phyloP scores from a whole-genome alignment of 2,329 filamentous ascomycete species.

The Sarocladium strictum region DNA sequence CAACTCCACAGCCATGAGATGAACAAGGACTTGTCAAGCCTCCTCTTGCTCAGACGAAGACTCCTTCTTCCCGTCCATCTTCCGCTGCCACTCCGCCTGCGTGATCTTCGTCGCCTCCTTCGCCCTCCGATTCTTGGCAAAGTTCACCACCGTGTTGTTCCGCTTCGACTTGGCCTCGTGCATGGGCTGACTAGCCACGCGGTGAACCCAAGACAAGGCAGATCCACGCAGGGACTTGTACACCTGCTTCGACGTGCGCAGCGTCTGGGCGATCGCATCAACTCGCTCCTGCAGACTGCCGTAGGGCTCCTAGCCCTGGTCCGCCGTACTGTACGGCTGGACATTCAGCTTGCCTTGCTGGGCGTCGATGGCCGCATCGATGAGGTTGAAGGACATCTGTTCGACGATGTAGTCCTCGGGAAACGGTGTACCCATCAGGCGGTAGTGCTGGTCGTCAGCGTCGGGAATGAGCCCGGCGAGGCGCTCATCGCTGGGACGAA shows the following conservation, averaged over 20 bases:
- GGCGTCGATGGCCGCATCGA: constrained; percentile 16
- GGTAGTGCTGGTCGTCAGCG: not conserved
- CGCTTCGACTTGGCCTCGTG: constrained; percentile 19
- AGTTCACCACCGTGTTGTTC: constrained; percentile 19
- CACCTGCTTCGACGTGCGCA: constrained; percentile 20
- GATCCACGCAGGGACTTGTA: constrained; percentile 21
- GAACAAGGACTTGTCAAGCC: not conserved
- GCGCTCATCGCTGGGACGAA: not conserved
- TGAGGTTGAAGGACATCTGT: constrained; percentile 11
- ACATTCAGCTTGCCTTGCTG: constrained; percentile 21
- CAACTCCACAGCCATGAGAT: not conserved
- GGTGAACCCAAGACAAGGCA: constrained; percentile 18
- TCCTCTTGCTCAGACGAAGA: not conserved
- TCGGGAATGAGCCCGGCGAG: not conserved
- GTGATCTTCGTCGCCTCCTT: constrained; percentile 7
- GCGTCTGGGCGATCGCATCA: constrained; percentile 15
- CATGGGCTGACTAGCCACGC: constrained; percentile 20
- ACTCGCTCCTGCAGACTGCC: constrained; percentile 18
- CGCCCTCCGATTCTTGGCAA: constrained; percentile 16
- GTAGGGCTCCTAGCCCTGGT: constrained; percentile 24
- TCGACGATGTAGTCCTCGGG: not conserved
- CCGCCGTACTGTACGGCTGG: constrained; percentile 20
- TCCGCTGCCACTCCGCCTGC: not conserved
- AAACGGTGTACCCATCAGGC: not conserved
- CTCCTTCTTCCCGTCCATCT: not conserved